Evolutionary conservation across 495 filamentous ascomycete genomes (phyloP).

Genomic region (Chaetomidium leptoderma): DNA sequence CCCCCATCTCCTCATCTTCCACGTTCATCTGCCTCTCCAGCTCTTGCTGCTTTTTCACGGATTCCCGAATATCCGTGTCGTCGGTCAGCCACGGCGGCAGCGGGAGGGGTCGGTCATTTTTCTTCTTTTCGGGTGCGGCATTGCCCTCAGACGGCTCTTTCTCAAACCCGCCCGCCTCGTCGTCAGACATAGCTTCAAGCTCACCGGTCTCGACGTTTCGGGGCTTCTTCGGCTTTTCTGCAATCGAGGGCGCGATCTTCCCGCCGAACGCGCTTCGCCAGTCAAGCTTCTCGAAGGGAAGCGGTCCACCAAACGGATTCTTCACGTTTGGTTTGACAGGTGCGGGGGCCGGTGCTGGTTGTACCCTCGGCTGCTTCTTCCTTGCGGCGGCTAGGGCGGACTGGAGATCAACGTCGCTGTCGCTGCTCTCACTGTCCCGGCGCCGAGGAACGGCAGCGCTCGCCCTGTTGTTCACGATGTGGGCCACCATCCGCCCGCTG

Average conservation of each 20-base stretch:
- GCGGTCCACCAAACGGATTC: conserved; percentile 66
- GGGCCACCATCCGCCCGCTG: conserved; percentile 56
- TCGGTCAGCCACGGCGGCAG: conserved; percentile 85
- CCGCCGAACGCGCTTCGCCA: conserved; percentile 57
- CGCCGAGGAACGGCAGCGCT: conserved; percentile 49
- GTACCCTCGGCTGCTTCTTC: conserved; percentile 36
- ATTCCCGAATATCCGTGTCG: conserved; percentile 49
- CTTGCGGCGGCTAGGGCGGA: conserved; percentile 51
- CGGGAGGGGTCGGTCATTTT: conserved; percentile 54
- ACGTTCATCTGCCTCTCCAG: conserved; percentile 45
- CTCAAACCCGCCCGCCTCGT: conserved; percentile 66
- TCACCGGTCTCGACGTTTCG: conserved; percentile 21
- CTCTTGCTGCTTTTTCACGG: conserved; percentile 44
- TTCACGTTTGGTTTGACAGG: conserved; percentile 29
- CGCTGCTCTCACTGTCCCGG: conserved; percentile 47
- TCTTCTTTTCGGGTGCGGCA: conserved; percentile 33
- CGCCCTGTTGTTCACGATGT: conserved; percentile 59
- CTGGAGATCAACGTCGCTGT: conserved; percentile 61
- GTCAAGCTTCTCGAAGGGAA: conserved; percentile 85
- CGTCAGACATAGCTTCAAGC: conserved; percentile 36
- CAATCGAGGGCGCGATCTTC: conserved; percentile 39
- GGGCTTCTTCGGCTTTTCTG: conserved; percentile 18
- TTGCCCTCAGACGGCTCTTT: conserved; percentile 11
- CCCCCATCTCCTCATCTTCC: conserved; percentile 51
- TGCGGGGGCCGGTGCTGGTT: conserved; percentile 15